Base-by-base conservation (phyloP, 1,139 yeast species). In the Kodamaea ohmeri region DNA sequence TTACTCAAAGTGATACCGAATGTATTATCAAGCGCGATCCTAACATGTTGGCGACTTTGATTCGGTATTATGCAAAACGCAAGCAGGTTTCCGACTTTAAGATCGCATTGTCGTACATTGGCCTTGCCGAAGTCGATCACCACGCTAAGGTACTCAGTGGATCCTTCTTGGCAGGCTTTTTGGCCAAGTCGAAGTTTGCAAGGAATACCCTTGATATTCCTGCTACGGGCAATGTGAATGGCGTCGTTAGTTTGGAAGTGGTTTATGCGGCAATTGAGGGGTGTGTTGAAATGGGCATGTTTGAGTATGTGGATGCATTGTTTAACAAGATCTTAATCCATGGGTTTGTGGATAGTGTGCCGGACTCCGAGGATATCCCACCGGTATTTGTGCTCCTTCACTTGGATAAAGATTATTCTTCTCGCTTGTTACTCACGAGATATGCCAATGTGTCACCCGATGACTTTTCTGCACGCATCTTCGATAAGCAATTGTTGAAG, bases 241-340 rank as follows among this genome's bases (percentile, higher is more conserved):
- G 44, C 1, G 22, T 36, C 9, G 48, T 58, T 2, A 37, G 44
- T 4, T 38, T 46, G 4, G 43, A 47, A 1, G 45, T 56, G 1
- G 44, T 69, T 6, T 58, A 63, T 32, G 39, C 41, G 6, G 60
- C 67, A 1, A 64, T 71, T 35, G 47, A 48, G 7, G 60, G 59
- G 2, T 65, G 73, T 37, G 53, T 64, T 7, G 50, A 56, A 6
- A 45, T 65, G 20, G 45, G 53, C 13, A 50, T 59, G 38, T 60
- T 43, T 40, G 58, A 58, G 22, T 60, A 56, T 34, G 53, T 70
- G 21, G 74, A 69, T 44, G 46, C 55, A 8, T 45, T 70, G 19
- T 51, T 67, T 39, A 63, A 60, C 43, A 70, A 68, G 44, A 47
- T 68, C 3, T 52, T 67, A 6, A 51, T 66, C 26, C 62, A 60